phyloP scores from a whole-genome alignment of 2,329 filamentous ascomycete species.

The Cercospora sp. region DNA sequence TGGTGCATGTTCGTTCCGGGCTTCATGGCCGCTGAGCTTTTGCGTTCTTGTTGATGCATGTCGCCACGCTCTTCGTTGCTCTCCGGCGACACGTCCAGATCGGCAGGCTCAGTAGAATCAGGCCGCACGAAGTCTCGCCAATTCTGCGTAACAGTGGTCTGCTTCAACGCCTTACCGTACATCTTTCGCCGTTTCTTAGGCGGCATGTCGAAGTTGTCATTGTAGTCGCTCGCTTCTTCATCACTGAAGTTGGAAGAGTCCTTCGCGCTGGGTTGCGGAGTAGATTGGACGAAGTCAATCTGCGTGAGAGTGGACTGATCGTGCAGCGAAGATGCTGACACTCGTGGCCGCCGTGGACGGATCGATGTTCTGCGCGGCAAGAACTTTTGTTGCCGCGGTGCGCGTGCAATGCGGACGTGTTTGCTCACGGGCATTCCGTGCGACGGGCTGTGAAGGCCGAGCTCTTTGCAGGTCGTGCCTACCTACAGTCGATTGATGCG shows the following conservation, averaged over 20 bases:
- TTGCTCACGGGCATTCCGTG: conserved; percentile 18
- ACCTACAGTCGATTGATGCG: not conserved
- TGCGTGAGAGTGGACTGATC: conserved; percentile 27
- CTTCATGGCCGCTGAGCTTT: not conserved
- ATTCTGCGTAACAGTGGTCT: conserved; percentile 22
- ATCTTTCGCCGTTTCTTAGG: conserved; percentile 15
- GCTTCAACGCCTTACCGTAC: conserved; percentile 1
- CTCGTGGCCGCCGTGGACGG: conserved; percentile 12
- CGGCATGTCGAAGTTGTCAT: conserved; percentile 14
- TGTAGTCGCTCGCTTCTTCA: conserved; percentile 9
- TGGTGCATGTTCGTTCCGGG: not conserved
- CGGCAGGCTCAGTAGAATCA: not conserved
- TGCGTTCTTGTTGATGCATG: not conserved
- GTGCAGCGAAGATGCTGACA: conserved; percentile 11
- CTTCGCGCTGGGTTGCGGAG: conserved; percentile 7
- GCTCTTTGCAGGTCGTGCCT: not conserved
- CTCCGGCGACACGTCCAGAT: not conserved
- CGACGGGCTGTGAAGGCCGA: not conserved
- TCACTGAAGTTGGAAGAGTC: not conserved
- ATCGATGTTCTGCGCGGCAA: conserved; percentile 10
- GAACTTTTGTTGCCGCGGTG: conserved; percentile 22
- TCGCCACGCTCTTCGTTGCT: not conserved
- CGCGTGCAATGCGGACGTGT: conserved; percentile 14
- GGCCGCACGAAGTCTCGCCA: conserved; percentile 11
- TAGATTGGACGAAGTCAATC: conserved; percentile 21